Evolutionary conservation across 768 basidiomycete genomes (phyloP), one percentile per base, ranked within the genome.

Genomic region (Mycena venus): DNA sequence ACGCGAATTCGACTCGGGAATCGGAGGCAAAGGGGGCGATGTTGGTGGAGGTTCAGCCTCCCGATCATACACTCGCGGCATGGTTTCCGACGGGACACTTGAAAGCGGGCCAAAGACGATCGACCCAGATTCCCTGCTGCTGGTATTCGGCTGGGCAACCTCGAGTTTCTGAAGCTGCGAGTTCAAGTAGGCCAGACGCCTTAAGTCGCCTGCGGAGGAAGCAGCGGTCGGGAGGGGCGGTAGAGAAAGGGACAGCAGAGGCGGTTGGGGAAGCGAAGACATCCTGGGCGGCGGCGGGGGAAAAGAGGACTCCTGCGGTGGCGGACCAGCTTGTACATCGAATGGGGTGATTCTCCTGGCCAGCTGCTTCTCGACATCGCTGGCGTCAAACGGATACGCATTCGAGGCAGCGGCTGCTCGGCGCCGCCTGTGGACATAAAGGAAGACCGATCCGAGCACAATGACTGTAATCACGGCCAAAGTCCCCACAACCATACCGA

Each of bases 301-400:
- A 12, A n/a, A 10, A 17, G 11, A 25, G n/a, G 55, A 25, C 7
- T 6, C 56, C 58, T 10, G 5, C 3, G 15, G 66, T 40, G 23
- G n/a, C 44, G 25, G 49, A 2, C 36, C 36, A 38, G 38, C 36
- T 38, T 60, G 55, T 19, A 38, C 3, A 25, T 55, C 29, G 64
- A 76, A 76, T 12, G 75, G 71, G 3, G 72, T 60, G 12, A 73
- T 70, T 49, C 23, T 51, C 34, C 36, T 9, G n/a, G 67, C 70
- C 0, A 76, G 72, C 56, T 73, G 71, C 31, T 73, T 76, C 61
- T 76, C 75, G 19, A 63, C 40, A 31, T 76, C 75, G 2, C 25
- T 4, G 15, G 32, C 29, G 2, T 67, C 36, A 21, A 70, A 67
- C 11, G 75, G 68, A 25, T 61, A 72, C 44, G 42, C 31, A 23